Conservation (phyloP, 106 monocot species). For the Dioscorea zingiberensis region DNA sequence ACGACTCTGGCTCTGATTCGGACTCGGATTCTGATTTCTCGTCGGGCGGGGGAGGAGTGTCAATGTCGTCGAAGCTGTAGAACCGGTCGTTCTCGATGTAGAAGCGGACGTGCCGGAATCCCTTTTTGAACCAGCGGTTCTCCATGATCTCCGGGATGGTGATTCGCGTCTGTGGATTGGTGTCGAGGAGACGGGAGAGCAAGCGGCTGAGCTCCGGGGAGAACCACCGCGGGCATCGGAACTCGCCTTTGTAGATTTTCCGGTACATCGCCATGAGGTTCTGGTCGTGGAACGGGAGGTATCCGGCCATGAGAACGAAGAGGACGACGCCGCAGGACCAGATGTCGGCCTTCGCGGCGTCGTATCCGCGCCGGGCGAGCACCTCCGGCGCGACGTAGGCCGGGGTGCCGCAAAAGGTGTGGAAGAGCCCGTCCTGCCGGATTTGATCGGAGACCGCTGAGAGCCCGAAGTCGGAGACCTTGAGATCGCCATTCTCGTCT, state of each 20-base stretch:
- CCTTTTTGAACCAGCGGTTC: slow-evolving; percentile 36
- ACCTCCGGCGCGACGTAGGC: slow-evolving; percentile 53
- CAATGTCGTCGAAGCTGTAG: slow-evolving; percentile 13
- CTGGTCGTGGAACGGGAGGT: slow-evolving; percentile 29
- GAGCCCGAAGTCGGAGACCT: slow-evolving; percentile 84
- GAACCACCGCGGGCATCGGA: slow-evolving; percentile 36
- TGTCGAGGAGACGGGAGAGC: slow-evolving; percentile 23
- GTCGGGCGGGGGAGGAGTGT: background rate
- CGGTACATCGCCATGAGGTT: slow-evolving; percentile 36
- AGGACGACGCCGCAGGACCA: slow-evolving; percentile 39
- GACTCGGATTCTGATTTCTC: slow-evolving; percentile 6
- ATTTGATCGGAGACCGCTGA: slow-evolving; percentile 55
- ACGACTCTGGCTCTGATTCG: slow-evolving; percentile 10
- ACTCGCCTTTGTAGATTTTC: slow-evolving; percentile 34
- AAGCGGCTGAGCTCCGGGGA: slow-evolving; percentile 21
- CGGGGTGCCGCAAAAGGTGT: slow-evolving; percentile 63
- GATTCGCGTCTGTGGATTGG: slow-evolving; percentile 30
- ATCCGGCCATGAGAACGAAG: slow-evolving; percentile 34
- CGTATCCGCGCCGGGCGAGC: slow-evolving; percentile 23
- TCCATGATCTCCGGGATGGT: slow-evolving; percentile 44
- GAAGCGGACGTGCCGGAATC: slow-evolving; percentile 17
- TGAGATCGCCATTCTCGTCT: slow-evolving; percentile 57
- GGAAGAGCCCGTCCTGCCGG: slow-evolving; percentile 48
- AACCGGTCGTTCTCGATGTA: slow-evolving; percentile 19
- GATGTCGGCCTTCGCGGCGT: slow-evolving; percentile 29